phyloP scores from a whole-genome alignment of 805 yeast species.

The Pichia cabralensis region DNA sequence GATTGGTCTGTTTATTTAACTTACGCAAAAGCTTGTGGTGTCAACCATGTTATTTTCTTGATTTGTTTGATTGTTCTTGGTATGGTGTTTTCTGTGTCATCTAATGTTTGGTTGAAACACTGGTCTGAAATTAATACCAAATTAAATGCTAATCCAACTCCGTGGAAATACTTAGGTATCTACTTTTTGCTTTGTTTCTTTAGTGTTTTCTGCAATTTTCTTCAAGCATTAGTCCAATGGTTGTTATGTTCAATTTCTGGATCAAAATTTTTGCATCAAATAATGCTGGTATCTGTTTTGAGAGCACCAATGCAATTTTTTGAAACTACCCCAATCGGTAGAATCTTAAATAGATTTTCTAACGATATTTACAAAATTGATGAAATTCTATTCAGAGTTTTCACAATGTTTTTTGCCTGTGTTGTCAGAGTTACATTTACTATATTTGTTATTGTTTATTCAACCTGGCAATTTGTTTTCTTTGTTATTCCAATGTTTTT shows the following conservation, averaged over 20 bases:
- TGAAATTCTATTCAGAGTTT: slow-evolving; percentile 62
- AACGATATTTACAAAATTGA: slow-evolving; percentile 86
- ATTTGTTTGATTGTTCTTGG: slow-evolving; percentile 45
- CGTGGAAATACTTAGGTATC: slow-evolving; percentile 60
- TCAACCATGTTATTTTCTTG: slow-evolving; percentile 50
- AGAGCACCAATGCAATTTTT: slow-evolving; percentile 93
- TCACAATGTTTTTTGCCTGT: slow-evolving; percentile 57
- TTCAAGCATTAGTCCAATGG: slow-evolving; percentile 66
- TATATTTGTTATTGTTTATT: slow-evolving; percentile 64
- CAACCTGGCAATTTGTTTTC: slow-evolving; percentile 81
- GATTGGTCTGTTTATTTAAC: slow-evolving; percentile 75
- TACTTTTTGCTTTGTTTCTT: slow-evolving; percentile 69
- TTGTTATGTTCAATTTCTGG: slow-evolving; percentile 76
- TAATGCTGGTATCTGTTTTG: slow-evolving; percentile 62
- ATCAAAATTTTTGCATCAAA: slow-evolving; percentile 63
- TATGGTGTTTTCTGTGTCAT: slow-evolving; percentile 50
- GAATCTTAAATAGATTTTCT: slow-evolving; percentile 84
- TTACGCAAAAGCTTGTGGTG: slow-evolving; percentile 84
- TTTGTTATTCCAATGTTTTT: slow-evolving; percentile 60
- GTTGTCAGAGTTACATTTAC: slow-evolving; percentile 62
- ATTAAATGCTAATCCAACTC: slow-evolving; percentile 60
- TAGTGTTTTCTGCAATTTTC: slow-evolving; percentile 48
- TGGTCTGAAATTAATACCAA: slow-evolving; percentile 89
- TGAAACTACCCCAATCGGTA: slow-evolving; percentile 92
- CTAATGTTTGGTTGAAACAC: slow-evolving; percentile 89